These are phyloP conservation scores for Eimeria mitis DNA, from an alignment of 169 alveolate species.

Conservation along the genomic window DNA sequence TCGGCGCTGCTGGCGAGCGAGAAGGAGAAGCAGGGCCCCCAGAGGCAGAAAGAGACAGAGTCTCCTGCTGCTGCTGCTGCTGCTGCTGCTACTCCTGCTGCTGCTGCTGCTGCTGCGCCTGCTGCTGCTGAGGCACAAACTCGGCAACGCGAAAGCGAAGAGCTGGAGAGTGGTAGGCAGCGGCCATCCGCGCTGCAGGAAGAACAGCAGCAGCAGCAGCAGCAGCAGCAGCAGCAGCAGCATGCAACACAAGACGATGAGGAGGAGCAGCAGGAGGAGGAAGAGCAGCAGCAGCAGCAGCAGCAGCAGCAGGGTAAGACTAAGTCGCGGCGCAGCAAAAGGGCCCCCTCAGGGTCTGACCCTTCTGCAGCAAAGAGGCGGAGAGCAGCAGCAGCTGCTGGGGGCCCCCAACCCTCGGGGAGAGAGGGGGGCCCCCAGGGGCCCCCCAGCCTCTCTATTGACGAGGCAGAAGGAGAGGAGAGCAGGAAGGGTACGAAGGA, in stretches of 20 bases:
- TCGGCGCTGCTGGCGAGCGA: slow-evolving; percentile 39
- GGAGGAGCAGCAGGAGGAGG: too few relatives aligned
- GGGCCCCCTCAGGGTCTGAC: slow-evolving; percentile 11
- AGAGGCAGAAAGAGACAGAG: not conserved
- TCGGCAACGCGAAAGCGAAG: not conserved
- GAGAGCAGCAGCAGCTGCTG: not conserved
- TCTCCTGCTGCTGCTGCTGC: not conserved
- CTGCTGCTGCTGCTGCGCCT: not conserved
- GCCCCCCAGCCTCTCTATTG: too few relatives aligned
- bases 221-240: not conserved
- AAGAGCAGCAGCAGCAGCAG: slow-evolving; percentile 23
- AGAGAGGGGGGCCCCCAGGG: too few relatives aligned
- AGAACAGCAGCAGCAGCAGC: slow-evolving; percentile 13
- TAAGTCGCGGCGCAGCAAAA: not conserved
- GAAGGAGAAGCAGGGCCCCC: not conserved
- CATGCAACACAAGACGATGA: too few relatives aligned
- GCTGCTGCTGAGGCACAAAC: not conserved
- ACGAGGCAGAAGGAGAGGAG: not conserved
- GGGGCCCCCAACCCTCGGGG: too few relatives aligned
- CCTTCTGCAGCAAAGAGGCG: not conserved
- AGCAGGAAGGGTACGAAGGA: not conserved
- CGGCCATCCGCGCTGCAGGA: not conserved
- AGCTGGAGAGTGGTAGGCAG: not conserved
- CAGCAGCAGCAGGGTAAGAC: not conserved
- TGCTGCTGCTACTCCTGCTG: not conserved